Evolutionary conservation across 305 asterid genomes (phyloP).

Genomic region (Euphrasia arctica): DNA sequence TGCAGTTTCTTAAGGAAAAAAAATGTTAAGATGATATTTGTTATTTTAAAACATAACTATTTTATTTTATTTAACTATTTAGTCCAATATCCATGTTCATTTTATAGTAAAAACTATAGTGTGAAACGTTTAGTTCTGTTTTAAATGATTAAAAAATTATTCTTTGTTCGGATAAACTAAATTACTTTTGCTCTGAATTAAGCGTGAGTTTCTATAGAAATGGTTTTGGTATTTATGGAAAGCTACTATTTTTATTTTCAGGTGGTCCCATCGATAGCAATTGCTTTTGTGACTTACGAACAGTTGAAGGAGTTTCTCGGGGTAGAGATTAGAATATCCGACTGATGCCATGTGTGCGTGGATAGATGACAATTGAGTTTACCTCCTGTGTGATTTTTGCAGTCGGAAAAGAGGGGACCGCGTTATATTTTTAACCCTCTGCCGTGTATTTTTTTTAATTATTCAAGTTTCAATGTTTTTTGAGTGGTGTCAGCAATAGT

Average conservation of each 20-base stretch:
- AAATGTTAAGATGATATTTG: neutral
- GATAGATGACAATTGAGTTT: neutral
- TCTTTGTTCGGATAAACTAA: neutral
- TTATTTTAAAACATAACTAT: no score
- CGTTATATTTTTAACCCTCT: constrained; percentile 24
- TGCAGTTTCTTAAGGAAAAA: neutral
- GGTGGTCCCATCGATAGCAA: constrained; percentile 99
- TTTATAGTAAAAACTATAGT: neutral
- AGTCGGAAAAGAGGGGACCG: constrained; percentile 23
- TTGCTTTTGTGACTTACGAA: constrained; percentile 95
- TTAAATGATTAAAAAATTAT: neutral
- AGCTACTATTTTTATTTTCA: constrained; percentile 25
- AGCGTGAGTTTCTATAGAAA: neutral
- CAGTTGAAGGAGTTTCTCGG: constrained; percentile 87
- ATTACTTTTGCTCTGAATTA: neutral
- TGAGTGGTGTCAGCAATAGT: constrained; percentile 19
- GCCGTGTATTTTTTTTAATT: constrained; percentile 10
- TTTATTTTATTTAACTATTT: neutral
- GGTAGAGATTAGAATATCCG: constrained; percentile 84
- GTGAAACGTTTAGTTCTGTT: neutral
- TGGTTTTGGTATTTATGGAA: constrained; percentile 8
- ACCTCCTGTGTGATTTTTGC: constrained; percentile 26
- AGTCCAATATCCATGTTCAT: neutral
- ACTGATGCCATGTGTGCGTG: constrained; percentile 38
- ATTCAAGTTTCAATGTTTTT: constrained; percentile 18